These are phyloP conservation scores for Fusarium lateritium DNA, from an alignment of 2,329 filamentous ascomycete species.

Conservation along the genomic window DNA sequence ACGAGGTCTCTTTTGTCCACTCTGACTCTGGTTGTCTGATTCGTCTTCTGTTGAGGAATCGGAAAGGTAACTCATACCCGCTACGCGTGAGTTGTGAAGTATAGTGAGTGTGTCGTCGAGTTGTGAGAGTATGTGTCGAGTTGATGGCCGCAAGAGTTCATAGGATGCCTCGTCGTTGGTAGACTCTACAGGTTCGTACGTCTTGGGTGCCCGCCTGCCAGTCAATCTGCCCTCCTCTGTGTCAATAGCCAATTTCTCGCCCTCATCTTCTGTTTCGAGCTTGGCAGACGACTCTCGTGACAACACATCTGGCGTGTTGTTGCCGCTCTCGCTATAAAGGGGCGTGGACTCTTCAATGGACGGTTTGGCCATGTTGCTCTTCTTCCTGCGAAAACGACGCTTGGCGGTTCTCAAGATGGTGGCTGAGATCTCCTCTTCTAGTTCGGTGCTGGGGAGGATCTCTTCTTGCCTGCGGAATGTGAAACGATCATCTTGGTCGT, in stretches of 20 bases:
- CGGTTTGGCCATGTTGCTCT: slow-evolving; percentile 31
- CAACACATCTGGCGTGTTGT: slow-evolving; percentile 13
- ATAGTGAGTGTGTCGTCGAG: slow-evolving; percentile 79
- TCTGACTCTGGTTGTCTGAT: slow-evolving; percentile 49
- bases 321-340: slow-evolving; percentile 16
- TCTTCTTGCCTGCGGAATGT: slow-evolving; percentile 63
- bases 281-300: slow-evolving; percentile 42
- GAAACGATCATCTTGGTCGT: slow-evolving; percentile 65
- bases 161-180: slow-evolving; percentile 80
- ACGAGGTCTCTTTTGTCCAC: slow-evolving; percentile 46
- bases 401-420: slow-evolving; percentile 77
- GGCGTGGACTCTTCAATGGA: slow-evolving; percentile 43
- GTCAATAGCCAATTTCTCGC: slow-evolving; percentile 29
- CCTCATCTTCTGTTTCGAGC: slow-evolving; percentile 37
- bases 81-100: slow-evolving; percentile 76
- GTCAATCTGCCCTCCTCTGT: slow-evolving; percentile 1
- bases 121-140: slow-evolving; percentile 78
- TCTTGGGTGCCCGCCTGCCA: slow-evolving; percentile 27
- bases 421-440: slow-evolving; percentile 81
- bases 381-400: slow-evolving; percentile 66
- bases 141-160: slow-evolving; percentile 75
- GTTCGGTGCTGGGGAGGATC: slow-evolving; percentile 67
- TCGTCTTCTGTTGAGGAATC: slow-evolving; percentile 58
- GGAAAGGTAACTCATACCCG: slow-evolving; percentile 58
- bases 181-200: slow-evolving; percentile 69